Base-by-base conservation (phyloP, 1,139 yeast genomes). In the Blastobotrys capitulatus region DNA sequence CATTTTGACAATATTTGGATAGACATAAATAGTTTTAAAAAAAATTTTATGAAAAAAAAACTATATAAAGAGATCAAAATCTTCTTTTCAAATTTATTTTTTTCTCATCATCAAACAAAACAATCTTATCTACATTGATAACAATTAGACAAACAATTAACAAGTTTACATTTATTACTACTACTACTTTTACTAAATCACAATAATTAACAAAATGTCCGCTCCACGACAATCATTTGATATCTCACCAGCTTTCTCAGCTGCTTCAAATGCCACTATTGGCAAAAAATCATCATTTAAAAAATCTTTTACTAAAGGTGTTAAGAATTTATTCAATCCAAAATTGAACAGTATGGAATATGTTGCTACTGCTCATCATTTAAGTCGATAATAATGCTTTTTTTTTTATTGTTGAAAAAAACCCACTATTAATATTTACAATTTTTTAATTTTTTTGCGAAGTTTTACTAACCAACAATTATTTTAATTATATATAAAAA, bases 231-330 rank as follows among this genome's bases (percentile, higher is more conserved):
- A 37, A 37, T 44, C 42, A 25, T 12, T 29, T 16, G 48, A 39
- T 19, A 46, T 46, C 20, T 16, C 48, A 16, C 48, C 48, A 46
- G 39, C 48, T 46, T 40, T 34, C 36, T 46, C 48, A 25, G 40
- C 40, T 40, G 34, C 44, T 34, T 46, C 48, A 20, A 27, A 36
- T 8, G 32, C 16, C 34, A 34, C 44, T 12, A 26, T 15, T 25
- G 37, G 36, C 26, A 31, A 34, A 35, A 46, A 46, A 40, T 38
- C 44, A 10, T 22, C 25, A 29, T 10, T 46, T 19, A 34, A 35
- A 15, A 29, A 16, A 22, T 6, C 40, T 22, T 3, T 46, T 10
- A 26, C 36, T 6, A 32, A 40, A 29, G 41, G 44, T 19, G 15
- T 46, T n/a, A 16, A 18, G 15, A 37, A 38, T 41, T 18, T 40